Conservation (phyloP, 2,329 filamentous ascomycete genomes). For the Zalaria obscura region DNA sequence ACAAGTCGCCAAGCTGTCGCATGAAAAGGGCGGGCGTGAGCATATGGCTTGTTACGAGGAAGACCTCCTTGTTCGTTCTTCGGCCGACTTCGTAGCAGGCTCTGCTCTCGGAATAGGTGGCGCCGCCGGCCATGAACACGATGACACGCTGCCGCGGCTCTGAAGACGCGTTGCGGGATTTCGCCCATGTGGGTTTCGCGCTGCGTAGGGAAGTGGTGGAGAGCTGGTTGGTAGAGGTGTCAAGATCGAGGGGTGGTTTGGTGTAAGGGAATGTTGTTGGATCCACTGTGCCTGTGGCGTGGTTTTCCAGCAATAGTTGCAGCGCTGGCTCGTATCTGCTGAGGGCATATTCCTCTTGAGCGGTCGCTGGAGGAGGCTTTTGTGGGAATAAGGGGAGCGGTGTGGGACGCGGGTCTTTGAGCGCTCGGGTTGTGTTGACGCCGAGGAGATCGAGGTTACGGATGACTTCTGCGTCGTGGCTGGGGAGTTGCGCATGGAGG, state of each 20-base stretch:
- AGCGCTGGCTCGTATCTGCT: conserved; percentile 73
- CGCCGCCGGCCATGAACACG: conserved; percentile 88
- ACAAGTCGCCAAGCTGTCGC: conserved; percentile 68
- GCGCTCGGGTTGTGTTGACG: conserved; percentile 51
- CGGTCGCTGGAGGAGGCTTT: conserved; percentile 41
- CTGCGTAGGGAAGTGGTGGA: conserved; percentile 60
- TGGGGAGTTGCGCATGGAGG: conserved; percentile 65
- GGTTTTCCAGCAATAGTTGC: conserved; percentile 71
- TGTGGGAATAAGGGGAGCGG: conserved; percentile 56
- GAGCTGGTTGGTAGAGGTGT: conserved; percentile 40
- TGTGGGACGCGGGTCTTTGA: conserved; percentile 64
- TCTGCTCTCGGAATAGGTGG: conserved; percentile 81
- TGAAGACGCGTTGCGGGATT: conserved; percentile 51
- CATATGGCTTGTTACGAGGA: conserved; percentile 86
- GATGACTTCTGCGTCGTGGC: conserved; percentile 58
- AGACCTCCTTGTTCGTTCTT: conserved; percentile 63
- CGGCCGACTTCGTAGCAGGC: conserved; percentile 77
- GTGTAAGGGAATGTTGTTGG: conserved; percentile 32
- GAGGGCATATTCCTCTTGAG: conserved; percentile 67
- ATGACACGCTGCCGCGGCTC: conserved; percentile 86
- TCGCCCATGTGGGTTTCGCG: conserved; percentile 91
- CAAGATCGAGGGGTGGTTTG: conserved; percentile 44
- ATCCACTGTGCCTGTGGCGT: conserved; percentile 27
- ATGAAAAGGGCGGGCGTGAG: conserved; percentile 71
- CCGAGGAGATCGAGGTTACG: conserved; percentile 72